Evolutionary conservation across 495 filamentous ascomycete species (phyloP).

Genomic region (Neurospora terricola): DNA sequence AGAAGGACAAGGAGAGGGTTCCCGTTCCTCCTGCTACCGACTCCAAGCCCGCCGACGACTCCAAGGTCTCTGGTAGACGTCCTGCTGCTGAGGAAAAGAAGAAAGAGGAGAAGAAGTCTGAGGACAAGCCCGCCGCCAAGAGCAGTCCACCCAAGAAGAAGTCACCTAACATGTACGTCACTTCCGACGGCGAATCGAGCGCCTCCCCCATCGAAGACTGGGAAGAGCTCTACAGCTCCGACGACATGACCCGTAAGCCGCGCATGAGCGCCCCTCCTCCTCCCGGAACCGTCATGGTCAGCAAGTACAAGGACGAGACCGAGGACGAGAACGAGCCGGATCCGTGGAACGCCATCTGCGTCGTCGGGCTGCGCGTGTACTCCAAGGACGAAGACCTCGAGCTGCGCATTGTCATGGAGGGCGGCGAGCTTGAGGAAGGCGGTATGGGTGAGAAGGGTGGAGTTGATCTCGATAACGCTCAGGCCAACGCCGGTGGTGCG

Average conservation of each 20-base stretch:
- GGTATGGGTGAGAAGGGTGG: slow-evolving; percentile 43
- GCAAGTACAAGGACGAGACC: slow-evolving; percentile 29
- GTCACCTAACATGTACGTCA: slow-evolving; percentile 20
- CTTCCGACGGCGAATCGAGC: slow-evolving; percentile 36
- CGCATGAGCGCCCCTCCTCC: slow-evolving; percentile 24
- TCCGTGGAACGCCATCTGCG: slow-evolving; percentile 43
- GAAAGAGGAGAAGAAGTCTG: neutral
- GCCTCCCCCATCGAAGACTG: slow-evolving; percentile 41
- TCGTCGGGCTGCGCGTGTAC: slow-evolving; percentile 40
- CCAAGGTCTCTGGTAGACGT: slow-evolving; percentile 16
- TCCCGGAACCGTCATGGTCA: slow-evolving; percentile 20
- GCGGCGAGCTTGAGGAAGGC: slow-evolving; percentile 36
- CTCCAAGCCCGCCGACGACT: slow-evolving; percentile 1
- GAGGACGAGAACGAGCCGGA: slow-evolving; percentile 38
- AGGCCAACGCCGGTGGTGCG: slow-evolving; percentile 39
- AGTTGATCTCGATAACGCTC: slow-evolving; percentile 39
- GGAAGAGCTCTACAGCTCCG: slow-evolving; percentile 39
- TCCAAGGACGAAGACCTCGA: slow-evolving; percentile 38
- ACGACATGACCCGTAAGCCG: slow-evolving; percentile 41
- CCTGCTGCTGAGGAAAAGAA: slow-evolving; percentile 2
- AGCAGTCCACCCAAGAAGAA: slow-evolving; percentile 9
- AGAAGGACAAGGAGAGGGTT: slow-evolving; percentile 21
- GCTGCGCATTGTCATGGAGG: slow-evolving; percentile 38
- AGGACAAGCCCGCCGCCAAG: neutral
- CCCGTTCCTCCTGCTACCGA: slow-evolving; percentile 15